Evolutionary conservation across 495 filamentous ascomycete genomes (phyloP).

Genomic region (Penicillium ucsense): DNA sequence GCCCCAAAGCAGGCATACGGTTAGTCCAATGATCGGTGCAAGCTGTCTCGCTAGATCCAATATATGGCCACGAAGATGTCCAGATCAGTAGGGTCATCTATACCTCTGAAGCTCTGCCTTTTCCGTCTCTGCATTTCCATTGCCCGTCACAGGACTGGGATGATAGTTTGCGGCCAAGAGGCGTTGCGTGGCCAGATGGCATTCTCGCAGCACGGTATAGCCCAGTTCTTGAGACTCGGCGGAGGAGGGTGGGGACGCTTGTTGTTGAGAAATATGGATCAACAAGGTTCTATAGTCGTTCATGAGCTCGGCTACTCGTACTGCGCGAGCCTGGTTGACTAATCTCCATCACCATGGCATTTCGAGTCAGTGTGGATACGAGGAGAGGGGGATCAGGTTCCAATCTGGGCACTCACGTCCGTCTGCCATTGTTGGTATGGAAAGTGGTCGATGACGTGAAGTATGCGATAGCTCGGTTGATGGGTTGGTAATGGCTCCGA

Average conservation of each 20-base stretch:
- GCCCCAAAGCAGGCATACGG: too few species aligned
- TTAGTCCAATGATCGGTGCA: too few species aligned
- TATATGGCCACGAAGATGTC: background rate
- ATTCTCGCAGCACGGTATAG: conserved; percentile 66
- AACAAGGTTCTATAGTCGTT: conserved; percentile 78
- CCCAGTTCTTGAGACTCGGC: conserved; percentile 75
- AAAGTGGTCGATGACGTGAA: background rate
- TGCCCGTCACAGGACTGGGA: conserved; percentile 37
- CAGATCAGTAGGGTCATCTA: background rate
- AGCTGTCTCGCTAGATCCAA: background rate
- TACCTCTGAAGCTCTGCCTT: conserved; percentile 72
- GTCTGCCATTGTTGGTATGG: conserved; percentile 44
- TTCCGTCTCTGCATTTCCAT: conserved; percentile 54
- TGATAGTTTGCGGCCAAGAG: conserved; percentile 63
- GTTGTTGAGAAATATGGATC: conserved; percentile 64
- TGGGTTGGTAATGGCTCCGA: too few species aligned
- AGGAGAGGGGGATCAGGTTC: too few species aligned
- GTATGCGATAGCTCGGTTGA: too few species aligned
- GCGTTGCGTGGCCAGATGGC: conserved; percentile 61
- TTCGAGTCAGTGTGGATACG: too few species aligned
- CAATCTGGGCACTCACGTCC: conserved; percentile 38
- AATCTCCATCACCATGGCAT: conserved; percentile 1
- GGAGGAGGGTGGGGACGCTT: conserved; percentile 35
- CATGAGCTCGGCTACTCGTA: conserved; percentile 75
- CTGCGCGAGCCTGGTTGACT: conserved; percentile 80